A percentile compares a stretch with the other conserved stretches of the same genome.
These are phyloP conservation scores for Dendrothele bispora DNA, from an alignment of 768 basidiomycete species.

Conservation along the genomic window DNA sequence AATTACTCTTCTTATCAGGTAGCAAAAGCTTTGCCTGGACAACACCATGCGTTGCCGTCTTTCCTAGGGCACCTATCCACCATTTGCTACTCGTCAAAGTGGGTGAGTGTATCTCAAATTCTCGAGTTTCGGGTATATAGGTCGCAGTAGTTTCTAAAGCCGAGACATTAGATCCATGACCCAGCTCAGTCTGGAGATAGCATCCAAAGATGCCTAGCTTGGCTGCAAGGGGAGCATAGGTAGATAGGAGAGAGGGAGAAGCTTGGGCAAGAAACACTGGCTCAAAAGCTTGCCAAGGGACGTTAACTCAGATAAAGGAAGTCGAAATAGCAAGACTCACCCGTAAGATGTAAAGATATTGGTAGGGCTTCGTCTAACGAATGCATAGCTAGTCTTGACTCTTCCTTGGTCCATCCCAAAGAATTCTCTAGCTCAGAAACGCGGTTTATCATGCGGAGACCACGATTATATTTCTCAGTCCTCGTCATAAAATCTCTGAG, in stretches of 20 bases:
- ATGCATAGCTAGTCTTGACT: conserved; percentile 45
- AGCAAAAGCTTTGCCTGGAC: conserved; percentile 76
- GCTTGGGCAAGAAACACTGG: conserved; percentile 69
- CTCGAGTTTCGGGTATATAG: conserved; percentile 60
- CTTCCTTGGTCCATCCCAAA: conserved; percentile 52
- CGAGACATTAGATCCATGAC: conserved; percentile 72
- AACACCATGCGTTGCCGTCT: conserved; percentile 73
- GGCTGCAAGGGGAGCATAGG: conserved; percentile 49
- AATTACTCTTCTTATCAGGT: too few species aligned
- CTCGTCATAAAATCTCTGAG: conserved; percentile 58
- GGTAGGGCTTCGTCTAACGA: conserved; percentile 55
- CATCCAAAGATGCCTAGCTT: conserved; percentile 66
- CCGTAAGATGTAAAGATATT: conserved; percentile 39
- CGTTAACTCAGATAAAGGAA: neutral
- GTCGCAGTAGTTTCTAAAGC: conserved; percentile 76
- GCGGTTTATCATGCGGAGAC: conserved; percentile 52
- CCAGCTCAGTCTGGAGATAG: conserved; percentile 79
- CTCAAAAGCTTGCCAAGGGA: conserved; percentile 48
- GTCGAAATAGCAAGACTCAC: conserved; percentile 10
- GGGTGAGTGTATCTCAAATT: conserved; percentile 78
- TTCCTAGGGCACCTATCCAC: conserved; percentile 78
- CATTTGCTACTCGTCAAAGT: conserved; percentile 76
- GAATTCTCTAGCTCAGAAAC: conserved; percentile 57
- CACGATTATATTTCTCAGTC: conserved; percentile 56
- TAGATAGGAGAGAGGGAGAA: conserved; percentile 48